Evolutionary conservation across 2,329 filamentous ascomycete genomes (phyloP).

Genomic region (Ophiobolus disseminans): DNA sequence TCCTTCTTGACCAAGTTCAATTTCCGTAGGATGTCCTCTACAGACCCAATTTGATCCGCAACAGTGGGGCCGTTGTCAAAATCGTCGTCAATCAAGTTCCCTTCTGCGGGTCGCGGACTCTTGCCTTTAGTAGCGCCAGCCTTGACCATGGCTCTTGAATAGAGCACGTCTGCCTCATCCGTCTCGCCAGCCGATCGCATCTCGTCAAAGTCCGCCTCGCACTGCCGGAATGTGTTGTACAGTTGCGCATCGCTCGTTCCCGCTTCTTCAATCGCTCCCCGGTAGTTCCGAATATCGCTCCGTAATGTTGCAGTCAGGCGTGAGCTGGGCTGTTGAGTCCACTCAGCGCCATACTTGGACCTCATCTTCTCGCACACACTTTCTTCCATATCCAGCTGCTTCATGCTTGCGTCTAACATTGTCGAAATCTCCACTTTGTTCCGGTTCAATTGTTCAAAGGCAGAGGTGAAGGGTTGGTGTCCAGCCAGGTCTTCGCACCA

Average conservation of each 20-base stretch:
- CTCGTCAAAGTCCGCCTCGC: conserved; percentile 89
- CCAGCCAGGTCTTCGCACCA: conserved; percentile 95
- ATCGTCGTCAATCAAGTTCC: conserved; percentile 87
- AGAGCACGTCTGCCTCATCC: conserved; percentile 86
- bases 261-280: conserved; percentile 88
- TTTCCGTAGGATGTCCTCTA: conserved; percentile 91
- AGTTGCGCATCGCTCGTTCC: conserved; percentile 84
- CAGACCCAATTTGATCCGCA: conserved; percentile 83
- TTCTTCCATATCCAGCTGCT: conserved; percentile 95
- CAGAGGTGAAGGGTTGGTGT: conserved; percentile 77
- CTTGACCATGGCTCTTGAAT: conserved; percentile 84
- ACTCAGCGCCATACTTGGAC: conserved; percentile 92
- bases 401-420: conserved; percentile 78
- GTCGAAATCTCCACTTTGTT: conserved; percentile 78
- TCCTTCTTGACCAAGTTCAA: conserved; percentile 92
- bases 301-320: conserved; percentile 86
- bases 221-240: conserved; percentile 81
- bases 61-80: conserved; percentile 84
- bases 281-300: conserved; percentile 85
- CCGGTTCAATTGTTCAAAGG: conserved; percentile 78
- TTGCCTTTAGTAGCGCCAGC: conserved; percentile 69
- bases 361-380: conserved; percentile 99
- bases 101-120: conserved; percentile 69
- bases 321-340: conserved; percentile 96
- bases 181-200: conserved; percentile 90